Evolutionary conservation across 345 rosid genomes (phyloP).

Genomic region (Rhizophora apiculata): DNA sequence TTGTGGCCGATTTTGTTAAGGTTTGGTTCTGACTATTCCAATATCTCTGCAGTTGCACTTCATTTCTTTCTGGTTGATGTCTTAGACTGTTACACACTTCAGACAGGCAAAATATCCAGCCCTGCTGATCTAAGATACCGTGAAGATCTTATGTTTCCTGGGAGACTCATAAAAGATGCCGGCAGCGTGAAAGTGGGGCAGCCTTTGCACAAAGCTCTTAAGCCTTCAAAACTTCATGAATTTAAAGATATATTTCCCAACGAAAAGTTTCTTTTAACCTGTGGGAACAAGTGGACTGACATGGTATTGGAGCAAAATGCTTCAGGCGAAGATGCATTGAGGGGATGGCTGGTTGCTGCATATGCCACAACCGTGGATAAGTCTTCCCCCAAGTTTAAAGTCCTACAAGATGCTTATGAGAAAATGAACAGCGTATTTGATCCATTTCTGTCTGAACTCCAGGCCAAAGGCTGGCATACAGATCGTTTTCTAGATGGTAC

Average conservation of each 20-base stretch:
- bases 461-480: constrained; percentile 86
- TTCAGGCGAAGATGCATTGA: constrained; percentile 80
- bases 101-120: constrained; percentile 74
- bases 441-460: constrained; percentile 57
- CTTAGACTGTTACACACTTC: constrained; percentile 20
- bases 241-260: constrained; percentile 57
- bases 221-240: constrained; percentile 60
- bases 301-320: constrained; percentile 80
- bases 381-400: constrained; percentile 28
- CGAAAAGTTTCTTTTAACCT: constrained; percentile 68
- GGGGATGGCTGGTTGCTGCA: constrained; percentile 96
- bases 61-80: constrained; percentile 19
- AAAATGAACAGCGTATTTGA: constrained; percentile 56
- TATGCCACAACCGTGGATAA: constrained; percentile 46
- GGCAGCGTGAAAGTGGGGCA: constrained; percentile 84
- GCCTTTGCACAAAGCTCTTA: constrained; percentile 54
- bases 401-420: constrained; percentile 57
- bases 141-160: constrained; percentile 79
- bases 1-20: constrained; percentile 80
- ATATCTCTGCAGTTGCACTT: constrained; percentile 2
- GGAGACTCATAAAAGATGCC: constrained; percentile 69
- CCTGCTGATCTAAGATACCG: constrained; percentile 75
- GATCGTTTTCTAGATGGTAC: constrained; percentile 84
- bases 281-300: constrained; percentile 53
- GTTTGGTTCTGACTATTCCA: constrained; percentile 31